phyloP scores from a whole-genome alignment of 768 basidiomycete species.

The Suillus weaverae region DNA sequence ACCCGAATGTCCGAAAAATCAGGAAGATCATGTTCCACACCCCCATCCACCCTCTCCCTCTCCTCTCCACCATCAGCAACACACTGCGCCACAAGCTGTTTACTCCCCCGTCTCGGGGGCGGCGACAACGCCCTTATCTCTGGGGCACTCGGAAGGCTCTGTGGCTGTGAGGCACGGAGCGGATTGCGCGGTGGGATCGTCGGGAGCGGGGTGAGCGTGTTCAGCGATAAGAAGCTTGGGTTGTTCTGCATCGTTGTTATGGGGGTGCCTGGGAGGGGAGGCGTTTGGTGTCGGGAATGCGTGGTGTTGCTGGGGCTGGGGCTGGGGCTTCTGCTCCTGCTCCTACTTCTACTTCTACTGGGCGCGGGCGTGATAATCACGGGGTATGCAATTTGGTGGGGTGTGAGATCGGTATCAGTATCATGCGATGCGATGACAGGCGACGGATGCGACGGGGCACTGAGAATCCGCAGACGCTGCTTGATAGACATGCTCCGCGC shows the following conservation, averaged over 20 bases:
- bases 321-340: conserved; percentile 8
- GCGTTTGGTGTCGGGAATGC: conserved; percentile 25
- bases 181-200: conserved; percentile 21
- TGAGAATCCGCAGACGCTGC: conserved; percentile 67
- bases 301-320: conserved; percentile 21
- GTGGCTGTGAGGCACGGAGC: conserved; percentile 29
- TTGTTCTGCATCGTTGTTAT: conserved; percentile 54
- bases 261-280: conserved; percentile 33
- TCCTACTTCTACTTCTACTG: not conserved
- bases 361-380: not conserved
- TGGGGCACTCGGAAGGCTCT: conserved; percentile 29
- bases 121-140: conserved; percentile 58
- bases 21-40: conserved; percentile 11
- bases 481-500: conserved; percentile 45
- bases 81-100: conserved; percentile 34
- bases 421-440: conserved; percentile 4
- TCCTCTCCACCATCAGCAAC: not conserved
- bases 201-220: conserved; percentile 42
- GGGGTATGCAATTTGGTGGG: conserved; percentile 11
- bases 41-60: conserved; percentile 7
- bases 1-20: conserved; percentile 21
- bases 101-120: conserved; percentile 64
- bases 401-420: conserved; percentile 3
- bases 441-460: conserved; percentile 48
- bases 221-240: conserved; percentile 59